These are phyloP conservation scores for Globisporangium paroecandrum DNA, from an alignment of 352 stramenopile species.

Conservation along the genomic window DNA sequence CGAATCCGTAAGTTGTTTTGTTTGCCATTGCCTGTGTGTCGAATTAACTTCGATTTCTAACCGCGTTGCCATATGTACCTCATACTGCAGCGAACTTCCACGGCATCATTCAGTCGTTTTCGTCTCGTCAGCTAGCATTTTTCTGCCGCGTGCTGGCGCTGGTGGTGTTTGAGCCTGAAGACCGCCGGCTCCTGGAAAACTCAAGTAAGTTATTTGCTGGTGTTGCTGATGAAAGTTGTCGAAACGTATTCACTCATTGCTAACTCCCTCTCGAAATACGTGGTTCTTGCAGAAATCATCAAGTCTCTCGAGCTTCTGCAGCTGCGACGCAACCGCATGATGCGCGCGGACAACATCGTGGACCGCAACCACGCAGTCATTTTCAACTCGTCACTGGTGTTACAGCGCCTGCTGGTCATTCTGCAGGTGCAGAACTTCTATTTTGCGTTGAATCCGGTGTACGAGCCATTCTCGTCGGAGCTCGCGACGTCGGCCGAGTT, in stretches of 20 bases:
- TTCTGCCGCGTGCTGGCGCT: constrained; percentile 95
- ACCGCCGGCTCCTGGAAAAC: constrained; percentile 90
- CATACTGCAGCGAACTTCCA: constrained; percentile 85
- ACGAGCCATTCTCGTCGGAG: constrained; percentile 80
- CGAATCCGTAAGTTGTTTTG: constrained; percentile 54
- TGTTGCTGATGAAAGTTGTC: background rate
- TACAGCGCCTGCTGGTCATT: constrained; percentile 69
- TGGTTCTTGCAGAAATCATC: constrained; percentile 70
- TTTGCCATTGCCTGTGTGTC: constrained; percentile 28
- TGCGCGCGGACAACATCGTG: constrained; percentile 80
- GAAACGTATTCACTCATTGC: background rate
- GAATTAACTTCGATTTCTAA: background rate
- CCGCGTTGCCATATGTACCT: background rate
- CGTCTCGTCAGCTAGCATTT: constrained; percentile 90
- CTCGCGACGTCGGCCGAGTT: constrained; percentile 80
- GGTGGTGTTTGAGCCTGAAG: constrained; percentile 94
- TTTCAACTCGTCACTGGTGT: constrained; percentile 73
- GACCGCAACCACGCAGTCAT: constrained; percentile 94
- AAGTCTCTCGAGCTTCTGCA: constrained; percentile 93
- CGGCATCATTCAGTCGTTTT: constrained; percentile 84
- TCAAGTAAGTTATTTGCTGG: constrained; percentile 51
- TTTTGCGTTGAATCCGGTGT: constrained; percentile 76
- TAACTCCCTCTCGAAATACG: background rate
- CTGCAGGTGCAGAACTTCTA: constrained; percentile 86
- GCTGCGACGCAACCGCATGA: constrained; percentile 76